Base-by-base conservation (phyloP, 176 grass and related monocot species). In the Triticum timopheevii region DNA sequence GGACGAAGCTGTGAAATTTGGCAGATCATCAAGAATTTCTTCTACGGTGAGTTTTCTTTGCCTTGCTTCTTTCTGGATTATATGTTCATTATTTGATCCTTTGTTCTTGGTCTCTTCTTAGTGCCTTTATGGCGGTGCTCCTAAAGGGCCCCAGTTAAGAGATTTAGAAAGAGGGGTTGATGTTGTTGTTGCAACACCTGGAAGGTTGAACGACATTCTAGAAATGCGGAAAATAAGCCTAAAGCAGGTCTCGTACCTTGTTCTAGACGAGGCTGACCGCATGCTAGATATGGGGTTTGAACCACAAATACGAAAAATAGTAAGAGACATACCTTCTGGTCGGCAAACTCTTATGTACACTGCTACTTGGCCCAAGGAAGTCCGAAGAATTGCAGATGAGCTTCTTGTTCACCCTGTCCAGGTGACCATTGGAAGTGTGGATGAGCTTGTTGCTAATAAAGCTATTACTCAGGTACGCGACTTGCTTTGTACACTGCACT, bases 341-440 rank as follows among this genome's bases (percentile, higher is more conserved):
- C 89, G 92, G 22, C 97, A 99, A 86, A 99, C 97, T n/a, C 93
- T 99, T 82, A 99, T 99, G 97, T 99, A 94, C 63, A 99, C 97
- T 84, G 97, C 97, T 84, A 96, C 97, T 31, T 99, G 97, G 97
- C 97, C 97, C 12, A 99, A 99, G 79, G 97, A 99, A 85, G 97
- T 99, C 11, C 73, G 92, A 72, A 91, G 83, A 70, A 99, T 99
- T 90, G 97, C 97, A 76, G 85, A 86, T 17, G 97, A 99, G 86
- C 85, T 99, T 84, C 94, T 99, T 83, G 88, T 90, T 83, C 82
- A 87, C 84, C 94, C 94, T 99, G 76, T 99, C 75, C 97, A 99
- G 73, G 97, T 99, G 74, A 99, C 95, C 27, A 99, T 99, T 86
- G 97, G 97, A 81, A 90, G 92, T 24, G 92, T 94, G 22, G 97